Conservation (phyloP, 371 early-diverging fungal genomes). For the Coemansia sp. region DNA sequence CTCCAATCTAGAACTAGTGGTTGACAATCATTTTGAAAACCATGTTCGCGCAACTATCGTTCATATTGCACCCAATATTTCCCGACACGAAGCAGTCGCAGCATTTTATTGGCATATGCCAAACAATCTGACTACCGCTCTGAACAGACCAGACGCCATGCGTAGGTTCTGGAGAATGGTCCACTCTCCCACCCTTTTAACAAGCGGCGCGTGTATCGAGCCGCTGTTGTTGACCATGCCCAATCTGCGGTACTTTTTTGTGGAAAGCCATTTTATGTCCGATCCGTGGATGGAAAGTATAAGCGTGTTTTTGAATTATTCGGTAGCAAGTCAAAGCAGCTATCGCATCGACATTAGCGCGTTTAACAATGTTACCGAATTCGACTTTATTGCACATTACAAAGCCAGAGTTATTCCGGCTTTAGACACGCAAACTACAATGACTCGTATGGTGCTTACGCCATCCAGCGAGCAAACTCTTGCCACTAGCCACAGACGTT, state of each 20-base stretch:
- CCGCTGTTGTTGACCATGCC: not conserved
- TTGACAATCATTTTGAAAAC: not conserved
- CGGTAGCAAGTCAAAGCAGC: not conserved
- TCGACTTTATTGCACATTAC: not conserved
- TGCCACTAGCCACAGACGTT: not conserved
- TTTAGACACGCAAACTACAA: not conserved
- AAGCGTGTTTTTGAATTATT: not conserved
- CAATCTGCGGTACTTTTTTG: not conserved
- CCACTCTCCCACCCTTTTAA: too few relatives aligned
- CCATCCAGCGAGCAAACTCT: too few relatives aligned
- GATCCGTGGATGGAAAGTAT: not conserved
- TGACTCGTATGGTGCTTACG: not conserved
- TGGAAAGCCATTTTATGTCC: not conserved
- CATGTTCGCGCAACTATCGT: not conserved
- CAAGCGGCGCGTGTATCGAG: not conserved
- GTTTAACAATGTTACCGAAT: too few relatives aligned
- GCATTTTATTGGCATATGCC: not conserved
- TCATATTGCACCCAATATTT: not conserved
- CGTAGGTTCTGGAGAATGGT: not conserved
- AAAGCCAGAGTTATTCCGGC: not conserved
- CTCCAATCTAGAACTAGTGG: not conserved
- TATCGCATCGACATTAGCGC: not conserved
- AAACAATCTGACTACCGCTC: not conserved
- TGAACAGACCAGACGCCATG: not conserved
- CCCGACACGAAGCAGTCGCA: not conserved